Conservation (phyloP, 805 yeast species). For the Huiozyma sinensis region DNA sequence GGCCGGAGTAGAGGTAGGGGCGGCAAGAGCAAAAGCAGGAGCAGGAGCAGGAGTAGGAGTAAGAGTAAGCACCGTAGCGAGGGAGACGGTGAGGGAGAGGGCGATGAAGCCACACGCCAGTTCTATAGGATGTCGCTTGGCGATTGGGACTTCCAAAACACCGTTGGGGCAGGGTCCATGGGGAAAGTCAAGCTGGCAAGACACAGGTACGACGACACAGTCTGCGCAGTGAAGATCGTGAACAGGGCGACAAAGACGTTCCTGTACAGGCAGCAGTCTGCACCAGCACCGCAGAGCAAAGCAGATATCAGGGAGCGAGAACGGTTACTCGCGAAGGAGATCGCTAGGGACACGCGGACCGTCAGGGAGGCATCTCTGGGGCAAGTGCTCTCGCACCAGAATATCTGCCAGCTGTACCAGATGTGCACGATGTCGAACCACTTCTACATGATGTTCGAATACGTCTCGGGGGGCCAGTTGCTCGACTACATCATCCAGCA, state of each 20-base stretch:
- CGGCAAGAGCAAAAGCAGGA: neutral
- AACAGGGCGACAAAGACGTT: constrained; percentile 83
- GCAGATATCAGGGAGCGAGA: constrained; percentile 44
- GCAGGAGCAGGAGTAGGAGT: neutral
- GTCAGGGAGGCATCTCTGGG: constrained; percentile 93
- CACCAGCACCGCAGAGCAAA: constrained; percentile 52
- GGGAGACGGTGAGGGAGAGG: neutral
- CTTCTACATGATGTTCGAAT: constrained; percentile 92
- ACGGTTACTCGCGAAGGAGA: constrained; percentile 67
- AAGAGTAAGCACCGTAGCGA: neutral
- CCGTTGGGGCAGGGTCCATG: constrained; percentile 98
- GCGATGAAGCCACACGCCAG: constrained; percentile 3
- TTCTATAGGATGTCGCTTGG: constrained; percentile 86
- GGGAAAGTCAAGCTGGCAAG: constrained; percentile 94
- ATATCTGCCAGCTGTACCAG: constrained; percentile 82
- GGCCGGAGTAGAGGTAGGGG: neutral
- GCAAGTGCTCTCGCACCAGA: constrained; percentile 77
- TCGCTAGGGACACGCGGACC: constrained; percentile 86
- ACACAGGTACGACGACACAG: constrained; percentile 68
- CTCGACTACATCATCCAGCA: constrained; percentile 93
- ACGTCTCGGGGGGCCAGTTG: constrained; percentile 95
- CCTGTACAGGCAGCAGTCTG: constrained; percentile 59
- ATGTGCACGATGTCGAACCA: constrained; percentile 93
- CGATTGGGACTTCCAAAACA: constrained; percentile 92
- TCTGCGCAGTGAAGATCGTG: constrained; percentile 89